Conservation (phyloP, 495 filamentous ascomycete genomes). For the Peziza echinospora region DNA sequence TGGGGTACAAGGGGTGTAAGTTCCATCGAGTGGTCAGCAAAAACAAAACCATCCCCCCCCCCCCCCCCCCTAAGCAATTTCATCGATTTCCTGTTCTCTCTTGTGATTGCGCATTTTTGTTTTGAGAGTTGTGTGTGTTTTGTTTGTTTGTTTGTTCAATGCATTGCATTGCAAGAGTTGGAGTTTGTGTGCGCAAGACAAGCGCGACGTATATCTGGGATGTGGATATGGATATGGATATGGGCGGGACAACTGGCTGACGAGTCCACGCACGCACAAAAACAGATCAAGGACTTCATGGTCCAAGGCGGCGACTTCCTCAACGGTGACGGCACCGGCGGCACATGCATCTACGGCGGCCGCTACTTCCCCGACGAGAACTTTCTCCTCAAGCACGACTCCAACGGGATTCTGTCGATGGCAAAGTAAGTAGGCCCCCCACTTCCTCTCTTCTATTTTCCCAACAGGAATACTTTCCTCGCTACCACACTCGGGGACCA, state of each 20-base stretch:
- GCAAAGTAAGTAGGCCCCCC: slow-evolving; percentile 27
- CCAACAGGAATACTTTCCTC: background rate
- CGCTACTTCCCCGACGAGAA: slow-evolving; percentile 73
- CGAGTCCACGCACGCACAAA: too few species aligned
- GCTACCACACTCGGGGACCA: background rate
- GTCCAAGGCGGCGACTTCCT: slow-evolving; percentile 92
- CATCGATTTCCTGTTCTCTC: too few species aligned
- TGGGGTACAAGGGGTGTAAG: slow-evolving; percentile 84
- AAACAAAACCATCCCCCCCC: too few species aligned
- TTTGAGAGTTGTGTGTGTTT: too few species aligned
- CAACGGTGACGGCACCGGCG: slow-evolving; percentile 80
- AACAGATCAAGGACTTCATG: slow-evolving; percentile 90
- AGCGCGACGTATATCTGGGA: background rate
- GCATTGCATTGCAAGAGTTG: background rate
- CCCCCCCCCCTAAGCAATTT: too few species aligned
- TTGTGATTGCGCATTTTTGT: too few species aligned
- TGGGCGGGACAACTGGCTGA: background rate
- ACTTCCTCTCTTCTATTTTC: background rate
- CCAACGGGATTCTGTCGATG: slow-evolving; percentile 71
- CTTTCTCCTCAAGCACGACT: slow-evolving; percentile 57
- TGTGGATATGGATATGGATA: background rate
- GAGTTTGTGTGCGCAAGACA: too few species aligned
- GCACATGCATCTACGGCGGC: slow-evolving; percentile 65
- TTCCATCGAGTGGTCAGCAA: slow-evolving; percentile 88
- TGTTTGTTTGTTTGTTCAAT: background rate